phyloP scores from a whole-genome alignment of 2,329 filamentous ascomycete species.

The Alternaria sp. region DNA sequence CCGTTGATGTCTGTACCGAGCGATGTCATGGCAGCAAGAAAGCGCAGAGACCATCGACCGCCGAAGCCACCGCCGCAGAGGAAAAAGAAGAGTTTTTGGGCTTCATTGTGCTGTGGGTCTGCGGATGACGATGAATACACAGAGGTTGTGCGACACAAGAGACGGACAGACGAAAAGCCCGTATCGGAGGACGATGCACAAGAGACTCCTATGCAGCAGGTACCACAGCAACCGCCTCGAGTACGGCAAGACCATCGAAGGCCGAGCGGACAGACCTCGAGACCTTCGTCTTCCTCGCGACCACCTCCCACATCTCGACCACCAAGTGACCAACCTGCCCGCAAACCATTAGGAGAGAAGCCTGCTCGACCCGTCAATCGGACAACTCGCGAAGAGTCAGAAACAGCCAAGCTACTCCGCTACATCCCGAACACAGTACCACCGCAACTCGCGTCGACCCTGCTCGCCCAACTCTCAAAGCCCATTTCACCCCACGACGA shows the following conservation, averaged over 20 bases:
- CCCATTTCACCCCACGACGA: constrained; percentile 77
- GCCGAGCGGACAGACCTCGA: neutral
- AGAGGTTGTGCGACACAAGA: constrained; percentile 52
- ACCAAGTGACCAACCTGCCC: constrained; percentile 23
- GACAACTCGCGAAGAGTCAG: constrained; percentile 19
- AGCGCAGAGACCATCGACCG: constrained; percentile 25
- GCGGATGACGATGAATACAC: constrained; percentile 45
- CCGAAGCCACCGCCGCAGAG: constrained; percentile 27
- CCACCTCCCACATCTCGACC: constrained; percentile 12
- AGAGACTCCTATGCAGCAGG: constrained; percentile 18
- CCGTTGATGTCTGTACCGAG: constrained; percentile 54
- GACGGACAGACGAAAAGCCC: constrained; percentile 26
- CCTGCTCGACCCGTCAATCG: constrained; percentile 32
- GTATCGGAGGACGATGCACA: constrained; percentile 6
- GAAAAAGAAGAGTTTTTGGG: constrained; percentile 50
- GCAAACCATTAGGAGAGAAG: constrained; percentile 37
- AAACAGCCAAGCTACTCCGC: constrained; percentile 60
- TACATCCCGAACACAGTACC: constrained; percentile 73
- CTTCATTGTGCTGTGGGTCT: constrained; percentile 50
- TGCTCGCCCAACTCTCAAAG: constrained; percentile 79
- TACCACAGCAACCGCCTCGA: constrained; percentile 18
- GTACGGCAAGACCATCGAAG: constrained; percentile 8
- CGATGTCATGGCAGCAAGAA: constrained; percentile 43
- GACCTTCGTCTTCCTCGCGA: constrained; percentile 1
- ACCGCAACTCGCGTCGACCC: constrained; percentile 70